phyloP scores from a whole-genome alignment of 1,139 yeast species.

The Taphrina betulina region DNA sequence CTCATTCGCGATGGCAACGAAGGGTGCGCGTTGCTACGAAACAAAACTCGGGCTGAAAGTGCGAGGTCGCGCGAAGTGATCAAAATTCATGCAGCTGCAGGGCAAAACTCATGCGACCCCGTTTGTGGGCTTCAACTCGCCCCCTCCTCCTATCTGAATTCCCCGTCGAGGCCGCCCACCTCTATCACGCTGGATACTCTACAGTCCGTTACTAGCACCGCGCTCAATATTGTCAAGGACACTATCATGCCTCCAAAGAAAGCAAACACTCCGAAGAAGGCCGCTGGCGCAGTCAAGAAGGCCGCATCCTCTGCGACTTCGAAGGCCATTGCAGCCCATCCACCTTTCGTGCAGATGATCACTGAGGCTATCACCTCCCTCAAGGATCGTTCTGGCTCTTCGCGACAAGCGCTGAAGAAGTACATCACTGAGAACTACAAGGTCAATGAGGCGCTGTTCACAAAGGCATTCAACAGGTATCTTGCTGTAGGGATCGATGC shows the following conservation, averaged over 20 bases:
- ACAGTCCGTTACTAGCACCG: conserved; percentile 18
- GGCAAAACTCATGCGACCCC: too few relatives aligned
- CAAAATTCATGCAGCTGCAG: too few relatives aligned
- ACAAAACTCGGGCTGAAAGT: too few relatives aligned
- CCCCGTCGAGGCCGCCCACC: too few relatives aligned
- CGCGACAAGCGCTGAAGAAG: conserved; percentile 75
- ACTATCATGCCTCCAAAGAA: conserved; percentile 30
- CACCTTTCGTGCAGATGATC: conserved; percentile 29
- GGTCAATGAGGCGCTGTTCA: conserved; percentile 64
- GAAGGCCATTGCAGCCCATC: conserved; percentile 19
- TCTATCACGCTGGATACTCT: too few relatives aligned
- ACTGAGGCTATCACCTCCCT: conserved; percentile 30
- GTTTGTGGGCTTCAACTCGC: too few relatives aligned
- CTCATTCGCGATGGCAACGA: too few relatives aligned
- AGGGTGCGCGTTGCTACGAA: too few relatives aligned
- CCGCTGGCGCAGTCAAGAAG: conserved; percentile 27
- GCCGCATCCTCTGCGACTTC: background rate
- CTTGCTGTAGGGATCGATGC: conserved; percentile 75
- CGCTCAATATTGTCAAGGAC: conserved; percentile 22
- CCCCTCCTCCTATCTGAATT: too few relatives aligned
- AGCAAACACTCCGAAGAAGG: conserved; percentile 13
- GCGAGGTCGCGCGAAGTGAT: too few relatives aligned
- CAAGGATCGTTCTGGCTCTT: conserved; percentile 38
- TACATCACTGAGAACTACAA: conserved; percentile 64
- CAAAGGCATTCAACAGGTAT: conserved; percentile 72